Evolutionary conservation across 106 monocot genomes (phyloP).

Genomic region (Iris macrosiphon): DNA sequence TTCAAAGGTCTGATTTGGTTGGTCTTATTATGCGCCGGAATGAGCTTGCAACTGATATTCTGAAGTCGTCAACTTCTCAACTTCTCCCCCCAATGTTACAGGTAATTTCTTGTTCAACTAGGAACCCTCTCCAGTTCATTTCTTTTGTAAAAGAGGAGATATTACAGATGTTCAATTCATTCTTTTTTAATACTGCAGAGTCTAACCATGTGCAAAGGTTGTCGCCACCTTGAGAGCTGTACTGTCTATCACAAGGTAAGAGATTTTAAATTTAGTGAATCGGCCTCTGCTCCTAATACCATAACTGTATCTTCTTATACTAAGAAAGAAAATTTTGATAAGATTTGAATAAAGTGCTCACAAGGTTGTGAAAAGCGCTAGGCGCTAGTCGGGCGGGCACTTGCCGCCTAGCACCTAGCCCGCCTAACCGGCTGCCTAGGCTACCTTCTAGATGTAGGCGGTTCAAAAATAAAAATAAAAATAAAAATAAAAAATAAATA

Average conservation of each 20-base stretch:
- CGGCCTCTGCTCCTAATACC: too few relatives aligned
- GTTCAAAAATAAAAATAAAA: too few relatives aligned
- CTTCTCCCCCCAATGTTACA: constrained; percentile 82
- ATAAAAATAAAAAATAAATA: too few relatives aligned
- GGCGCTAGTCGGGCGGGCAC: too few relatives aligned
- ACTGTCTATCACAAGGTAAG: constrained; percentile 89
- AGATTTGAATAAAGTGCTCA: too few relatives aligned
- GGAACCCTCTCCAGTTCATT: background rate
- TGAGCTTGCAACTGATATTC: constrained; percentile 82
- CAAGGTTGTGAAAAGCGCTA: too few relatives aligned
- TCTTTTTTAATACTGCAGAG: constrained; percentile 37
- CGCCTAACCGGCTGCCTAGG: too few relatives aligned
- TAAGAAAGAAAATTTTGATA: too few relatives aligned
- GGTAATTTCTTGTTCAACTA: constrained; percentile 26
- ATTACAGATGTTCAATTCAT: background rate
- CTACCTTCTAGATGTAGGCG: too few relatives aligned
- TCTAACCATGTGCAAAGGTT: constrained; percentile 55
- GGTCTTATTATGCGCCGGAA: constrained; percentile 96
- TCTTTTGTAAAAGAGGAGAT: background rate
- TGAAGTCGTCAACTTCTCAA: constrained; percentile 62
- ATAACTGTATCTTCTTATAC: too few relatives aligned
- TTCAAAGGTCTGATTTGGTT: constrained; percentile 83
- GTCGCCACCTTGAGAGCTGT: constrained; percentile 81
- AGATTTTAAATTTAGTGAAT: too few relatives aligned
- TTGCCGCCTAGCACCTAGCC: too few relatives aligned